Conservation (phyloP, 495 filamentous ascomycete genomes). For the Hypoxylon fragiforme region DNA sequence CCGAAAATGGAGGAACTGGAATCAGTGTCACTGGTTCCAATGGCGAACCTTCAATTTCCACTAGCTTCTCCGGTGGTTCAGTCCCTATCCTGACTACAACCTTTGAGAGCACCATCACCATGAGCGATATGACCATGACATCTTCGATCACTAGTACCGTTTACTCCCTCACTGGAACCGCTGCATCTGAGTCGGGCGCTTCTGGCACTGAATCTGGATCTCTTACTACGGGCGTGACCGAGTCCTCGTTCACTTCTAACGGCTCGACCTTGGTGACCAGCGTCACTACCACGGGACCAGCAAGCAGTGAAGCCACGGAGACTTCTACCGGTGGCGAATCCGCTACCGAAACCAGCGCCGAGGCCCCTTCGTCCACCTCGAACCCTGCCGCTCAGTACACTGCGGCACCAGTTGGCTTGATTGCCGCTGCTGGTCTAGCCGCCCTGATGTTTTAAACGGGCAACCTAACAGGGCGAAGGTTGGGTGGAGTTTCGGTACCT, state of each 20-base stretch:
- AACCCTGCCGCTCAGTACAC: constrained; percentile 33
- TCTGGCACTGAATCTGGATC: constrained; percentile 32
- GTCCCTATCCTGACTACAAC: constrained; percentile 35
- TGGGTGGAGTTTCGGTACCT: constrained; percentile 11
- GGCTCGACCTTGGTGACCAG: constrained; percentile 39
- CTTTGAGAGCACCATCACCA: constrained; percentile 37
- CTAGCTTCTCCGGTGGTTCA: neutral
- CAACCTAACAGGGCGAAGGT: neutral
- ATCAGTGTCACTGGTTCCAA: no score
- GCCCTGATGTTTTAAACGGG: constrained; percentile 33
- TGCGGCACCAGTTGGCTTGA: constrained; percentile 37
- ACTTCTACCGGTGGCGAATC: constrained; percentile 4
- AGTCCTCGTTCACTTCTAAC: constrained; percentile 38
- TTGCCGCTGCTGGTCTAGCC: constrained; percentile 36
- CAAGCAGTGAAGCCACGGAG: constrained; percentile 12
- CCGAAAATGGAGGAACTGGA: no score
- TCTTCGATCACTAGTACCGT: constrained; percentile 37
- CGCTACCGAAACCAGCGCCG: neutral
- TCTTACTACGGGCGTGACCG: constrained; percentile 25
- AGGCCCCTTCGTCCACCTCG: constrained; percentile 29
- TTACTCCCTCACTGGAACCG: constrained; percentile 15
- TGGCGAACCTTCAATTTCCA: constrained; percentile 4
- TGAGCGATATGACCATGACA: constrained; percentile 33
- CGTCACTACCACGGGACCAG: constrained; percentile 30
- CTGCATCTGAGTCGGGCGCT: constrained; percentile 11